Base-by-base conservation (phyloP, 495 filamentous ascomycete genomes). In the Tuber brumale region DNA sequence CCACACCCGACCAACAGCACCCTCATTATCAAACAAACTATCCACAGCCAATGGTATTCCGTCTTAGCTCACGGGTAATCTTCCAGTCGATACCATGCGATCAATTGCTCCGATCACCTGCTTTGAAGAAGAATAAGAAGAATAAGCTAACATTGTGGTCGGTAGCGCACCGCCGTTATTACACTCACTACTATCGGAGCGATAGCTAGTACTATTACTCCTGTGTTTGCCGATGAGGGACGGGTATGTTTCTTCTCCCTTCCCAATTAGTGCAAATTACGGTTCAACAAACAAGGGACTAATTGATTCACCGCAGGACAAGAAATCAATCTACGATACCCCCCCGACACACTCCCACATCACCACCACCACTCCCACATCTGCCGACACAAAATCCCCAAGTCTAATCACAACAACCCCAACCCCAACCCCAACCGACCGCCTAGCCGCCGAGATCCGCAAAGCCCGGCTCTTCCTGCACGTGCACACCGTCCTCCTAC, bases 261-360 rank as follows among this genome's bases (percentile, higher is more conserved):
- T 31, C 51, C n/a, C n/a, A 35, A 35, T 31, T 3, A 35, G 3
- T 66, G 8, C 27, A 18, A 35, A 35, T 35, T 7, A 8, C 10
- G 12, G 57, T 1, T 31, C 12, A n/a, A 19, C 39, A 66, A 77
- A 46, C 16, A n/a, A 35, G 18, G 16, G 31, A 73, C 75, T 80
- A 61, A 76, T 69, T 12, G 19, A 27, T 43, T 16, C 61, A 45
- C 70, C 1, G 0, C 71, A 82, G 81, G 27, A 57, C 83, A 91
- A 90, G 81, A 97, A 96, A 87, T 89, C 94, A 72, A 95, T 97
- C 86, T 97, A 97, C 88, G 92, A 95, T 83, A 90, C 93, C 85
- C 87, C 88, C 84, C 83, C 87, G 18, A 31, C 14, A 18, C 35
- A 66, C 57, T 66, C 84, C 76, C 85, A 85, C 79, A 77, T 85